Conservation (phyloP, 257 asterid genomes). For the Ilex aquifolium region DNA sequence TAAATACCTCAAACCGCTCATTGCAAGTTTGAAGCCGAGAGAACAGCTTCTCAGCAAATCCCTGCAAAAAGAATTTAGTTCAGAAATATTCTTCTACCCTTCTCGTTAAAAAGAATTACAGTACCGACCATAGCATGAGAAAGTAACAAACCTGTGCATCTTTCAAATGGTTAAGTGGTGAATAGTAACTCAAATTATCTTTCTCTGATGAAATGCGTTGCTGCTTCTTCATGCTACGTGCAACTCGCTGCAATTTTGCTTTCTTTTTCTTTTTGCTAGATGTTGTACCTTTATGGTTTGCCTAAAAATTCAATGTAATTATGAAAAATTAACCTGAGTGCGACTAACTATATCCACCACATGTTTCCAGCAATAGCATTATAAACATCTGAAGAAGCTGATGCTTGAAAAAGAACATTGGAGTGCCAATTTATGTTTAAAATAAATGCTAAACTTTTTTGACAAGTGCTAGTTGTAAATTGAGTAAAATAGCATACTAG, state of each 20-base stretch:
- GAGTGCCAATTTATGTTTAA: too few relatives aligned
- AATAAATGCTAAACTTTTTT: too few relatives aligned
- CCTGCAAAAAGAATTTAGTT: constrained; percentile 39
- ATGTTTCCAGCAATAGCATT: too few relatives aligned
- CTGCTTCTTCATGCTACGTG: constrained; percentile 94
- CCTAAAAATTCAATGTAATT: constrained; percentile 36
- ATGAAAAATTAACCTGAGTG: too few relatives aligned
- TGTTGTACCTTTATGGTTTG: constrained; percentile 80
- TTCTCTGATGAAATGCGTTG: constrained; percentile 67
- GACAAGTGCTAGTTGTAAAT: too few relatives aligned
- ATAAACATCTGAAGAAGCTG: too few relatives aligned
- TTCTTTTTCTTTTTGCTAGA: constrained; percentile 97
- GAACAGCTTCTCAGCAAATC: constrained; percentile 85
- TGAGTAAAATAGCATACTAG: too few relatives aligned
- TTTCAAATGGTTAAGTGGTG: constrained; percentile 90
- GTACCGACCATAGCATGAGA: background rate
- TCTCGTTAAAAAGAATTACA: constrained; percentile 12
- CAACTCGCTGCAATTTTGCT: constrained; percentile 84
- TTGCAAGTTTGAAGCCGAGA: constrained; percentile 64
- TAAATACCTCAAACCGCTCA: constrained; percentile 75
- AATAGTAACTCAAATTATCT: constrained; percentile 44
- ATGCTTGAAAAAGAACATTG: too few relatives aligned
- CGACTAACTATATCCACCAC: too few relatives aligned
- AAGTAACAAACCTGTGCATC: constrained; percentile 71
- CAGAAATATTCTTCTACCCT: constrained; percentile 4